Evolutionary conservation across 2,329 filamentous ascomycete genomes (phyloP).

Genomic region (Botrytis deweyae): DNA sequence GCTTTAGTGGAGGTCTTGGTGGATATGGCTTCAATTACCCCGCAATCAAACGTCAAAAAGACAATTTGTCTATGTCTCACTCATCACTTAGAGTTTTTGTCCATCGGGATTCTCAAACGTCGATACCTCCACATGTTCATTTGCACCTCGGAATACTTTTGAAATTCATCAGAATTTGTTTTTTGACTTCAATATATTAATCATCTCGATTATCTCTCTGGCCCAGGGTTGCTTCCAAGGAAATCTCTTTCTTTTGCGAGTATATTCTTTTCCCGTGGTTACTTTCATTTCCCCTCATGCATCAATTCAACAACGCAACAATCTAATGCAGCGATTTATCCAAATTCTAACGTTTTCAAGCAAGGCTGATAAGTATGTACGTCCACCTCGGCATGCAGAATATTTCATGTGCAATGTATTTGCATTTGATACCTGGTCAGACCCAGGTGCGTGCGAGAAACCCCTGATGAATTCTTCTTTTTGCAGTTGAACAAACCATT

Average conservation of each 20-base stretch:
- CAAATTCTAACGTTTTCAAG: neutral
- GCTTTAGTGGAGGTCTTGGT: neutral
- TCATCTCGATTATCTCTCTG: neutral
- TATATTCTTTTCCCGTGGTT: neutral
- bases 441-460: neutral
- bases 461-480: neutral
- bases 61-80: neutral
- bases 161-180: neutral
- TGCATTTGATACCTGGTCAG: neutral
- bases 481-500: neutral
- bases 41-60: neutral
- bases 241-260: neutral
- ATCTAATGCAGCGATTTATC: neutral
- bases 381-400: constrained; percentile 2
- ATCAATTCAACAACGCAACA: neutral
- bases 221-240: neutral
- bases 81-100: neutral
- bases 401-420: neutral
- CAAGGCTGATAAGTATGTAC: neutral
- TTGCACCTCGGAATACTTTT: neutral
- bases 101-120: neutral
- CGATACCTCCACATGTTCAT: neutral
- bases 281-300: neutral
- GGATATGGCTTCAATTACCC: neutral
- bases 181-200: neutral